A percentile compares a stretch with the other conserved stretches of the same genome.
These are phyloP conservation scores for Penicillium sp. DNA, from an alignment of 2,329 filamentous ascomycete species.

Conservation along the genomic window DNA sequence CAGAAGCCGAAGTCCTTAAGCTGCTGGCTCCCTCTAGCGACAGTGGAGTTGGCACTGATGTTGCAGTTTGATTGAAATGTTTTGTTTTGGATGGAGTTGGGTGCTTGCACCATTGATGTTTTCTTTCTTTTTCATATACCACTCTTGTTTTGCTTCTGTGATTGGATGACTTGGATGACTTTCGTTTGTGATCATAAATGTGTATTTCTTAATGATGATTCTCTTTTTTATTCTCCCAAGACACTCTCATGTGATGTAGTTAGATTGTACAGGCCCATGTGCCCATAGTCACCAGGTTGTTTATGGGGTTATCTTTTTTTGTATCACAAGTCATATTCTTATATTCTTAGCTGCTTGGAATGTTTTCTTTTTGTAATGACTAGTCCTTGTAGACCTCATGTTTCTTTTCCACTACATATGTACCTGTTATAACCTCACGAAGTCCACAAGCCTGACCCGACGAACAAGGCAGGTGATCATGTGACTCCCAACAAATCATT, in stretches of 20 bases:
- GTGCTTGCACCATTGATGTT: slow-evolving; percentile 8
- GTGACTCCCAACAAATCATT: slow-evolving; percentile 21
- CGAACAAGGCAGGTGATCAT: slow-evolving; percentile 13
- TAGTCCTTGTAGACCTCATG: neutral
- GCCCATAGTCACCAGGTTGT: neutral
- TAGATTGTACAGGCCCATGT: slow-evolving; percentile 9
- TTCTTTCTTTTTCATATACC: slow-evolving; percentile 27
- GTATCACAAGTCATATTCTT: neutral
- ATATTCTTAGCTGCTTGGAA: neutral
- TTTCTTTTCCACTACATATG: neutral
- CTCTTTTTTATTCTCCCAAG: slow-evolving; percentile 1
- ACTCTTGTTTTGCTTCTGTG: slow-evolving; percentile 18
- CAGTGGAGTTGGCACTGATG: slow-evolving; percentile 32
- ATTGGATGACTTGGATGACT: slow-evolving; percentile 2
- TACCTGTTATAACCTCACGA: no score
- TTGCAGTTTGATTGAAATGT: slow-evolving; percentile 10
- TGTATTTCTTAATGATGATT: slow-evolving; percentile 10
- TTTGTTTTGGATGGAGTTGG: slow-evolving; percentile 8
- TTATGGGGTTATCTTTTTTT: neutral
- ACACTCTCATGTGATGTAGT: slow-evolving; percentile 19
- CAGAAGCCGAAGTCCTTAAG: slow-evolving; percentile 28
- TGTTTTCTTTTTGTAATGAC: neutral
- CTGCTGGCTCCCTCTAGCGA: slow-evolving; percentile 32
- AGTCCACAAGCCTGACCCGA: neutral
- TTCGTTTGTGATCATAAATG: slow-evolving; percentile 11